These are phyloP conservation scores for Solanum lignicaule DNA, from an alignment of 257 asterid genomes.

Conservation along the genomic window DNA sequence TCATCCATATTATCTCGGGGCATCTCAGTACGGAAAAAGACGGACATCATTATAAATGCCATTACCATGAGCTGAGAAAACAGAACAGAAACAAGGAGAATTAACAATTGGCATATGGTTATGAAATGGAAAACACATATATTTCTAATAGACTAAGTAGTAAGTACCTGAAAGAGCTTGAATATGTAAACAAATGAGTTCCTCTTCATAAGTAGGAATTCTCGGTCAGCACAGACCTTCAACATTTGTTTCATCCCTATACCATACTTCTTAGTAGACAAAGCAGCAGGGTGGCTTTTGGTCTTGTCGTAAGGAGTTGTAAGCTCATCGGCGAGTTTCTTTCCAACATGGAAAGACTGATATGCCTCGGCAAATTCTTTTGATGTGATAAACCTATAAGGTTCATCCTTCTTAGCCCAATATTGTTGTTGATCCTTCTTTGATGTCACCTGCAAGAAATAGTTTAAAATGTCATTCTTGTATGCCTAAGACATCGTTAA, in stretches of 20 bases:
- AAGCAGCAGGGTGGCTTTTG: slow-evolving; percentile 52
- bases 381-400: slow-evolving; percentile 22
- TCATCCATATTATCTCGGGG: slow-evolving; percentile 15
- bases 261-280: slow-evolving; percentile 39
- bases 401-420: neutral
- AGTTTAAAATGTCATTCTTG: neutral
- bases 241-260: slow-evolving; percentile 34
- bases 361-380: slow-evolving; percentile 15
- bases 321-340: slow-evolving; percentile 27
- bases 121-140: neutral
- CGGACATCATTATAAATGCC: slow-evolving; percentile 20
- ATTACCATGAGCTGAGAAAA: slow-evolving; percentile 29
- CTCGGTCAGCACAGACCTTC: slow-evolving; percentile 49
- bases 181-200: slow-evolving; percentile 47
- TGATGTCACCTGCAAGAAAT: slow-evolving; percentile 19
- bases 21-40: slow-evolving; percentile 48
- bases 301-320: slow-evolving; percentile 41
- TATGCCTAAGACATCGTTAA: neutral
- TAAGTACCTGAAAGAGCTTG: slow-evolving; percentile 39
- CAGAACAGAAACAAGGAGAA: neutral
- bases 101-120: neutral
- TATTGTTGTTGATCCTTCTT: neutral
- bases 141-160: neutral
- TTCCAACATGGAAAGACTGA: slow-evolving; percentile 36
- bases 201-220: slow-evolving; percentile 42